Evolutionary conservation across 129 eudicot species (phyloP).

Genomic region (Helichrysum umbraculigerum): DNA sequence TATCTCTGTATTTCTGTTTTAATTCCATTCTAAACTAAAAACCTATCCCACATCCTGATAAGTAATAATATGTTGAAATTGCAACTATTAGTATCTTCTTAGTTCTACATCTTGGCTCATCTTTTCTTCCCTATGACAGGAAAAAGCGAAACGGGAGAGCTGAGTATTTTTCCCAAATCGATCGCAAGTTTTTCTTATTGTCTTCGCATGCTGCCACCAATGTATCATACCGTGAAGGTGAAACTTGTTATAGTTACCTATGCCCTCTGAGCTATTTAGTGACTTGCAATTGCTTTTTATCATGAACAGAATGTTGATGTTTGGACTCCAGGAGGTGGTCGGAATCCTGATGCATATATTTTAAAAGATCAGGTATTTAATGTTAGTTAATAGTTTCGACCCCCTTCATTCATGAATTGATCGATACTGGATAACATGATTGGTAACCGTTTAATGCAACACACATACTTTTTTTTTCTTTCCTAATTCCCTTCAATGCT

Average conservation of each 20-base stretch:
- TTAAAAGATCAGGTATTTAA: constrained; percentile 77
- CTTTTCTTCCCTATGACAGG: constrained; percentile 36
- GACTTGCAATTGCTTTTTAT: neutral
- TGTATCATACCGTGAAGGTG: constrained; percentile 37
- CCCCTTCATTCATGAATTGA: no score
- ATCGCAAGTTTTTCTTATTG: constrained; percentile 73
- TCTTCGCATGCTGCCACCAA: constrained; percentile 89
- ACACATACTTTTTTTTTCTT: no score
- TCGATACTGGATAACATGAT: neutral
- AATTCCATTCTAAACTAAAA: no score
- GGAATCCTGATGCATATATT: constrained; percentile 76
- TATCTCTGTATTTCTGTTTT: no score
- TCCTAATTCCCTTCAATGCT: no score
- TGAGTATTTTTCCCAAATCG: constrained; percentile 80
- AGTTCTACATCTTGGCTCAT: no score
- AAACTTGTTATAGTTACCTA: neutral
- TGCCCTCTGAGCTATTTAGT: constrained; percentile 9
- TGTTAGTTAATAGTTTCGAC: neutral
- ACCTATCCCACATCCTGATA: no score
- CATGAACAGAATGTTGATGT: constrained; percentile 55
- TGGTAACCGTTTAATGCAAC: no score
- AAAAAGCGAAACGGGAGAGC: constrained; percentile 89
- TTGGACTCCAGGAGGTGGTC: constrained; percentile 78
- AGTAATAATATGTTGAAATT: no score
- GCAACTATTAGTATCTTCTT: no score